Evolutionary conservation across 306 rosid genomes (phyloP).

Genomic region (Comarum palustre): DNA sequence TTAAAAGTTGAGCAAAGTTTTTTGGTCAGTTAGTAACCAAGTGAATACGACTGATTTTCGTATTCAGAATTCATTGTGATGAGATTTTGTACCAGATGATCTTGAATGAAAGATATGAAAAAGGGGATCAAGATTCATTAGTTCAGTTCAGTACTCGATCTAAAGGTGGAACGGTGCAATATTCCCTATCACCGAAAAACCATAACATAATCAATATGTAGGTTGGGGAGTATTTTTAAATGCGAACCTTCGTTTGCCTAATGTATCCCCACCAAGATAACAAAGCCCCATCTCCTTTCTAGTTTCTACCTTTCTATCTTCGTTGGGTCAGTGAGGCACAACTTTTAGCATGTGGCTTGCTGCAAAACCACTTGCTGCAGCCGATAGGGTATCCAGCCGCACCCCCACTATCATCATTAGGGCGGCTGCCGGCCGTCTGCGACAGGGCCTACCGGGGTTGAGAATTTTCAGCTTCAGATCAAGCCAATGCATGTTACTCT

Average conservation of each 20-base stretch:
- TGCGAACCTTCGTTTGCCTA: background rate
- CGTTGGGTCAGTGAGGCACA: background rate
- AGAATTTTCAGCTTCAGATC: constrained; percentile 3
- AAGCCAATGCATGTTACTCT: constrained; percentile 1
- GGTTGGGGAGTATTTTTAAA: background rate
- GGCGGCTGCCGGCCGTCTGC: constrained; percentile 3
- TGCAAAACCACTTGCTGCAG: background rate
- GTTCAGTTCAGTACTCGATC: background rate
- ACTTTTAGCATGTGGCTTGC: constrained; percentile 9
- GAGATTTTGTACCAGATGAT: background rate
- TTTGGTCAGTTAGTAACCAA: too few species aligned
- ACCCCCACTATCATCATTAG: constrained; percentile 9
- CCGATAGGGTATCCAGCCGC: constrained; percentile 1
- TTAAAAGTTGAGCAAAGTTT: too few species aligned
- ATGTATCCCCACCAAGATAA: constrained; percentile 3
- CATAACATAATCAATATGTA: background rate
- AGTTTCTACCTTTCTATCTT: background rate
- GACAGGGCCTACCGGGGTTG: background rate
- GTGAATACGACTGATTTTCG: too few species aligned
- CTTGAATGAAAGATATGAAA: background rate
- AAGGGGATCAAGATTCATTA: background rate
- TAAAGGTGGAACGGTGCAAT: background rate
- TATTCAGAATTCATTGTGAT: background rate
- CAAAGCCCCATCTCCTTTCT: background rate
- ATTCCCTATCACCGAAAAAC: background rate